Evolutionary conservation across 1,284 basidiomycete genomes (phyloP), one percentile per base, ranked within the genome.

Genomic region (Microbotryomycetes sp.): DNA sequence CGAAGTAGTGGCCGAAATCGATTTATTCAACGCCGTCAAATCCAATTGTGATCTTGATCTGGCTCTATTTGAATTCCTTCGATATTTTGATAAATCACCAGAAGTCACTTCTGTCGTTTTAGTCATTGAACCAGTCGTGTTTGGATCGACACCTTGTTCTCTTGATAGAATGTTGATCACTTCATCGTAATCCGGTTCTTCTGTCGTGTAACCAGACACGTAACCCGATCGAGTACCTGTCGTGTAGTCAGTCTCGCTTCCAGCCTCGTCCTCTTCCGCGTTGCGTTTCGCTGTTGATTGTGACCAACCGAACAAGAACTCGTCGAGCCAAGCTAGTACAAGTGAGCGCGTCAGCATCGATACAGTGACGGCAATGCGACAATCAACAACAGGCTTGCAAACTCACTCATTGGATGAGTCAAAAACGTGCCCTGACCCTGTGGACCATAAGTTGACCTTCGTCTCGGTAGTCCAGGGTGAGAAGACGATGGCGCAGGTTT

Each of bases 231-330:
- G 58, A 71, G 73, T n/a, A 65, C 70, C 31, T 73, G 74, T 66
- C n/a, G 62, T 66, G 46, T 66, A 64, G 45, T 76, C 74, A 49
- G 67, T 60, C 28, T 70, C 74, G 36, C 70, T 69, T 19, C 63
- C 67, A 15, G 59, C 75, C 23, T n/a, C 31, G 19, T 47, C 45
- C 19, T 46, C 42, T 42, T 56, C 51, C 42, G 22, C 54, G 31
- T 49, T 47, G 36, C 28, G 59, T n/a, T 57, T 52, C 5, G 64
- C 63, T 54, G 65, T 68, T 29, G 56, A 58, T 53, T 67, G 54
- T n/a, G 84, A 88, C 92, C 92, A 96, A 42, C 92, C 92, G 75
- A 94, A 96, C 46, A 96, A 79, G 19, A 88, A 83, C 76, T 94
- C 92, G 74, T 96, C 92, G 36, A 94, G 81, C 90, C 91, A 93